Conservation (phyloP, 148 eudicot species). For the Cornus florida region DNA sequence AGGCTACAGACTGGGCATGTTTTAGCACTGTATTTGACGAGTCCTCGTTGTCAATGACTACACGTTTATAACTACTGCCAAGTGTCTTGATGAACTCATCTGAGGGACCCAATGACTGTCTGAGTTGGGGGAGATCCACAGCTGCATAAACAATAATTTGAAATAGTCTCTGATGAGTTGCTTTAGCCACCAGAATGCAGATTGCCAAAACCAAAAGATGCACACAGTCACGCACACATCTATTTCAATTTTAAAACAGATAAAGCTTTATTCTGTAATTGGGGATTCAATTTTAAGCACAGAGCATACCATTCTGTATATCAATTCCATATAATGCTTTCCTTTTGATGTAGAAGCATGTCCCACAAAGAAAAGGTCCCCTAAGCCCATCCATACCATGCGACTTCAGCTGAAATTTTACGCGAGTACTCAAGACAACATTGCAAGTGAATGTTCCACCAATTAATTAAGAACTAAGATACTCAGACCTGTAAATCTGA, state of each 20-base stretch:
- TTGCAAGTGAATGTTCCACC: too few species aligned
- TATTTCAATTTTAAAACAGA: too few species aligned
- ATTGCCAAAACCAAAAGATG: too few species aligned
- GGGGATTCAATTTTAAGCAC: neutral
- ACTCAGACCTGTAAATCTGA: too few species aligned
- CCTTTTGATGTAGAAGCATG: slow-evolving; percentile 59
- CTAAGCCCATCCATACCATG: slow-evolving; percentile 55
- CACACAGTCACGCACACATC: too few species aligned
- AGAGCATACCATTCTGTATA: neutral
- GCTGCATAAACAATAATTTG: neutral
- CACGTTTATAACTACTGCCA: neutral
- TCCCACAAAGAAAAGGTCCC: slow-evolving; percentile 52
- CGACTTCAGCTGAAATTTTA: neutral
- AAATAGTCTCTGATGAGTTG: too few species aligned
- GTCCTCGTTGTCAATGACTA: neutral
- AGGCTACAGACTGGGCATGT: slow-evolving; percentile 46
- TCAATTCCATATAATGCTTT: slow-evolving; percentile 40
- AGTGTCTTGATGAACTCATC: slow-evolving; percentile 46
- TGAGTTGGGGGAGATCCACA: slow-evolving; percentile 20
- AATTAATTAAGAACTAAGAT: too few species aligned
- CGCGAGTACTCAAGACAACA: too few species aligned
- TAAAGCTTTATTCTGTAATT: too few species aligned
- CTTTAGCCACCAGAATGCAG: too few species aligned
- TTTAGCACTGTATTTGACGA: slow-evolving; percentile 3
- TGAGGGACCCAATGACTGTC: slow-evolving; percentile 42